Evolutionary conservation across 352 stramenopile genomes (phyloP).

Genomic region (Blastocystis sp.): DNA sequence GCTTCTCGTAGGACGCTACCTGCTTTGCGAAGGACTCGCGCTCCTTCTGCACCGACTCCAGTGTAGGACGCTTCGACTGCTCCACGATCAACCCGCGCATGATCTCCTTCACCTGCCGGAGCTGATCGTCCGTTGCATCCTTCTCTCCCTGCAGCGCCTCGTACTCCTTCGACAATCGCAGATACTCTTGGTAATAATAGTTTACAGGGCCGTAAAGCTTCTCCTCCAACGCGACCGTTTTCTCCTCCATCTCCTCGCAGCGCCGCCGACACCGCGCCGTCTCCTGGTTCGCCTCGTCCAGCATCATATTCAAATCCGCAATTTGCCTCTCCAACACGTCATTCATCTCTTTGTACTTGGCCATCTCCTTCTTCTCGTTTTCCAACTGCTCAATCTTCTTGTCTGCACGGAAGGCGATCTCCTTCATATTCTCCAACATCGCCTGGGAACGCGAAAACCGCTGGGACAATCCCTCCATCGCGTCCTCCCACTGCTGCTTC

Average conservation of each 20-base stretch:
- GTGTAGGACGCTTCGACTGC: background rate
- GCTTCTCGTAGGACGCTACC: background rate
- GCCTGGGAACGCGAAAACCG: background rate
- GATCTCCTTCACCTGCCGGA: constrained; percentile 49
- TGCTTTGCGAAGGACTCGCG: constrained; percentile 40
- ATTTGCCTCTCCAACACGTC: constrained; percentile 7
- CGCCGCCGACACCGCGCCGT: background rate
- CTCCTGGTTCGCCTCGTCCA: constrained; percentile 29
- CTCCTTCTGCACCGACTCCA: background rate
- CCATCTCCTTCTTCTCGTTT: background rate
- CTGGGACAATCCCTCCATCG: constrained; percentile 23
- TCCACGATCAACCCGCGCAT: constrained; percentile 46
- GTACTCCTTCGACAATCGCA: background rate
- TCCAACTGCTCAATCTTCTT: constrained; percentile 17
- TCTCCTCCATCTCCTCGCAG: background rate
- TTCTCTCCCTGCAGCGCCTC: background rate
- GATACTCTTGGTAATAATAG: constrained; percentile 54
- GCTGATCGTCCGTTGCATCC: background rate
- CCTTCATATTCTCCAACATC: constrained; percentile 44
- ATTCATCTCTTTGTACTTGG: constrained; percentile 16
- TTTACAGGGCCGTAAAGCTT: constrained; percentile 44
- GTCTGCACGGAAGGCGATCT: background rate
- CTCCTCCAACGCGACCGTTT: constrained; percentile 9
- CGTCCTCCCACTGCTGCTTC: constrained; percentile 30
- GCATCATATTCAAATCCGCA: constrained; percentile 15